phyloP scores from a whole-genome alignment of 768 basidiomycete genomes.

The Rossbeevera mucosa region DNA sequence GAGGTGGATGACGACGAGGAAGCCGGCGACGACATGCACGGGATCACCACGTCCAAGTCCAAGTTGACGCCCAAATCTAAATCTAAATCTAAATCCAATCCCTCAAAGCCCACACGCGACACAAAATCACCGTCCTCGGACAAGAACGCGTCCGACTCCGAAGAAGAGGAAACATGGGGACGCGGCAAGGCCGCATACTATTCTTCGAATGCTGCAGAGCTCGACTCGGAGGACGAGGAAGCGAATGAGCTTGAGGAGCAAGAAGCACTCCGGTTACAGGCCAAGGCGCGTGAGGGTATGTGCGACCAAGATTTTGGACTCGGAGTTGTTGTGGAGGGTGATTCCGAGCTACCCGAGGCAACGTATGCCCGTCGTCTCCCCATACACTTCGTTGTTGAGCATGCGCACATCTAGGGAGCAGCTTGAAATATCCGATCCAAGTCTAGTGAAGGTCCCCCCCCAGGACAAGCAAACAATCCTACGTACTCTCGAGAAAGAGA shows the following conservation, averaged over 20 bases:
- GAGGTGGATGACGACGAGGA: conserved; percentile 11
- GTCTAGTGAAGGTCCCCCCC: conserved; percentile 35
- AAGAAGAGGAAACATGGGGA: conserved; percentile 70
- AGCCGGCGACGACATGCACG: conserved; percentile 21
- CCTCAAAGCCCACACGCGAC: conserved; percentile 9
- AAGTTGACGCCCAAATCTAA: neutral
- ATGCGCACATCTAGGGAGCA: conserved; percentile 13
- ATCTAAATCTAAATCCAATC: conserved; percentile 13
- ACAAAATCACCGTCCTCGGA: conserved; percentile 9
- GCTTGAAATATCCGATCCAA: conserved; percentile 1
- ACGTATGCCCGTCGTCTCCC: conserved; percentile 21
- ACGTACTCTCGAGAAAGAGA: conserved; percentile 67
- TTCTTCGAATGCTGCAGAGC: conserved; percentile 73
- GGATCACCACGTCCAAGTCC: neutral
- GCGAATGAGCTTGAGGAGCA: conserved; percentile 83
- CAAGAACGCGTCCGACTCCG: conserved; percentile 18
- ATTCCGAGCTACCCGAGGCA: conserved; percentile 23
- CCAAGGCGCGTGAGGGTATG: conserved; percentile 67
- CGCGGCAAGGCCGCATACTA: conserved; percentile 77
- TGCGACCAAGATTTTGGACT: conserved; percentile 82
- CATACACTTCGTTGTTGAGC: conserved; percentile 3
- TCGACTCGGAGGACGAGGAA: conserved; percentile 87
- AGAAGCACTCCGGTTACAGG: conserved; percentile 77
- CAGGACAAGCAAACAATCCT: conserved; percentile 58
- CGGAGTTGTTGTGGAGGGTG: conserved; percentile 48